A percentile compares a stretch with the other conserved stretches of the same genome.
Evolutionary conservation across 2,329 filamentous ascomycete species (phyloP).

Genomic region (Dactylellina leptospora): DNA sequence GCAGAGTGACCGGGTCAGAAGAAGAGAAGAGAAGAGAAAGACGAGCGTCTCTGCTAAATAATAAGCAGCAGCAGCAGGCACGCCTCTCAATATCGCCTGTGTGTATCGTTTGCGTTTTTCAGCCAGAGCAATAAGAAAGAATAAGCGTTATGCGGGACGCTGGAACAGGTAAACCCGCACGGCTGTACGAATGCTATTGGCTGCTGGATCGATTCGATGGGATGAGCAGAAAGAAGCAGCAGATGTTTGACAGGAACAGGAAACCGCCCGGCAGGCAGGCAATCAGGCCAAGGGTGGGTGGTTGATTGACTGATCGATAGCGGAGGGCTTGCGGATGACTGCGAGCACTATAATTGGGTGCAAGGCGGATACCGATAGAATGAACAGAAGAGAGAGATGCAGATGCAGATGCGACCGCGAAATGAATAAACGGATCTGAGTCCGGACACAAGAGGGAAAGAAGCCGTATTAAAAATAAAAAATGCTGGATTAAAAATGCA

Average conservation of each 20-base stretch:
- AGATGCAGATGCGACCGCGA: background rate
- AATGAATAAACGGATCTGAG: background rate
- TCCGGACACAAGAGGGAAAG: background rate
- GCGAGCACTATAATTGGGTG: conserved; percentile 49
- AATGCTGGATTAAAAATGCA: background rate
- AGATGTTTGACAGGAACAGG: conserved; percentile 45
- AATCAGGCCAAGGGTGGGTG: conserved; percentile 25
- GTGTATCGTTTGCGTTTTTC: background rate
- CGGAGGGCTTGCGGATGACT: conserved; percentile 39
- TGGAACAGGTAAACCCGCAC: no score
- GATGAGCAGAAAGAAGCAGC: conserved; percentile 31
- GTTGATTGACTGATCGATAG: conserved; percentile 3
- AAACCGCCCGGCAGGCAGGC: conserved; percentile 2
- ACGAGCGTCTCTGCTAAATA: no score
- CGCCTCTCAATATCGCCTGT: no score
- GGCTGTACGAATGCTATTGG: no score
- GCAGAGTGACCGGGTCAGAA: conserved; percentile 29
- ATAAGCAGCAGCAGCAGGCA: no score
- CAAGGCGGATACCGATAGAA: conserved; percentile 6
- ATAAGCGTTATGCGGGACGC: background rate
- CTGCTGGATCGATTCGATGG: background rate
- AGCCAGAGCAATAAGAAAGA: background rate
- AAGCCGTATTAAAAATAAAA: background rate
- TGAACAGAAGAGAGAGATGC: background rate
- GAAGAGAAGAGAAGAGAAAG: background rate